Evolutionary conservation across 768 basidiomycete species (phyloP).

Genomic region (Porphyrellus cyaneotinctus): DNA sequence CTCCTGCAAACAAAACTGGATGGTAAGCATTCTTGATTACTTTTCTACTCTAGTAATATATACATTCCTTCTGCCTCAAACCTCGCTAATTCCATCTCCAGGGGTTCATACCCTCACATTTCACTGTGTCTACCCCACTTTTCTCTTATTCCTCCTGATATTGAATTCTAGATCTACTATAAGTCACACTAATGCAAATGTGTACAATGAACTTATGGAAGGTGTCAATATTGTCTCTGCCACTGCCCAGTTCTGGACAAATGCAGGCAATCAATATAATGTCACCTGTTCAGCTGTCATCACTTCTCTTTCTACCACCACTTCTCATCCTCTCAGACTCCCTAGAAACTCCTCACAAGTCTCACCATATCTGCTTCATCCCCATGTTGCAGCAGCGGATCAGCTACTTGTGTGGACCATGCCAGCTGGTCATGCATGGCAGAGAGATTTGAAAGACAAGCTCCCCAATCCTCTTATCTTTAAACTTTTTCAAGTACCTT

Average conservation of each 20-base stretch:
- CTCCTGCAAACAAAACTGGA: too few species aligned
- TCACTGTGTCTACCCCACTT: not conserved
- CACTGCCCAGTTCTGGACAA: not conserved
- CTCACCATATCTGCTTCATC: not conserved
- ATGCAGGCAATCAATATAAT: too few species aligned
- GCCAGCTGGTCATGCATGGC: not conserved
- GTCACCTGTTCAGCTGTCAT: not conserved
- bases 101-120: not conserved
- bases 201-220: not conserved
- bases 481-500: too few species aligned
- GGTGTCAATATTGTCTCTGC: not conserved
- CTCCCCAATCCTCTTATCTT: too few species aligned
- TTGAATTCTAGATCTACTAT: not conserved
- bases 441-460: not conserved
- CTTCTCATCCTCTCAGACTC: not conserved
- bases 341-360: not conserved
- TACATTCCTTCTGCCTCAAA: not conserved
- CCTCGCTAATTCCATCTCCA: not conserved
- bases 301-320: not conserved
- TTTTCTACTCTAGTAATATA: too few species aligned
- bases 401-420: not conserved
- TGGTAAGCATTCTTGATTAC: too few species aligned
- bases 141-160: not conserved
- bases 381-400: not conserved
- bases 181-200: not conserved